phyloP scores from a whole-genome alignment of 2,329 filamentous ascomycete genomes.

The Exophiala lecanii-corni region DNA sequence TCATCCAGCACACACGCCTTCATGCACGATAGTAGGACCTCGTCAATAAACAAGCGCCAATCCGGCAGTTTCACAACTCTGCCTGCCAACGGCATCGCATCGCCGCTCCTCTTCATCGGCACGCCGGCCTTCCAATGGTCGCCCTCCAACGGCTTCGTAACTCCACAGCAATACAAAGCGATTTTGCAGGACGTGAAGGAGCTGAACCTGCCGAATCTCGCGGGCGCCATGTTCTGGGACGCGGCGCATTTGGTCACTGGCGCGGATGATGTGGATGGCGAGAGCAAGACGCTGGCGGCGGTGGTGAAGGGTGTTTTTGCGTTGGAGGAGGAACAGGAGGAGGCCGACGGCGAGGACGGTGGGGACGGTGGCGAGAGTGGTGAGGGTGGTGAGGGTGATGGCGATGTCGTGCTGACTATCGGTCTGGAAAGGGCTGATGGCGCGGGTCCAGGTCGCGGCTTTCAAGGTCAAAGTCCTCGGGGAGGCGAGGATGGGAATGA shows the following conservation, averaged over 20 bases:
- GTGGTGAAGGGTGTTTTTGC: slow-evolving; percentile 17
- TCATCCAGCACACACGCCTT: too few relatives aligned
- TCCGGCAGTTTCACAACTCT: background rate
- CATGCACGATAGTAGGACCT: too few relatives aligned
- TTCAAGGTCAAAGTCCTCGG: too few relatives aligned
- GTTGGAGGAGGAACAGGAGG: too few relatives aligned
- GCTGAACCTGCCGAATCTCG: slow-evolving; percentile 19
- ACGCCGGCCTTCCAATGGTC: slow-evolving; percentile 15
- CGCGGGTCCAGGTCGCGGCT: too few relatives aligned
- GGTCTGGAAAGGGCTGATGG: too few relatives aligned
- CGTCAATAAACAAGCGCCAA: slow-evolving; percentile 1
- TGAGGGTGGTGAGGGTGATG: too few relatives aligned
- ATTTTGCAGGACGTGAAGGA: slow-evolving; percentile 14
- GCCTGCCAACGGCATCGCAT: slow-evolving; percentile 19
- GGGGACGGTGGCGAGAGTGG: too few relatives aligned
- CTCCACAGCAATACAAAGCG: slow-evolving; percentile 7
- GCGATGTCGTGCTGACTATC: too few relatives aligned
- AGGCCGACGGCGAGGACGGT: too few relatives aligned
- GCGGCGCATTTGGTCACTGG: slow-evolving; percentile 17
- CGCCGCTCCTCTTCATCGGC: slow-evolving; percentile 20
- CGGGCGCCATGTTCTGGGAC: slow-evolving; percentile 23
- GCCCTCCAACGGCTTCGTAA: slow-evolving; percentile 8
- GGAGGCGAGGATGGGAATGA: too few relatives aligned
- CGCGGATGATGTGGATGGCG: slow-evolving; percentile 3
- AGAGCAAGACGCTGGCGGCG: slow-evolving; percentile 12